Evolutionary conservation across 2,329 filamentous ascomycete genomes (phyloP).

Genomic region (Mycosphaerelloides madeirae): DNA sequence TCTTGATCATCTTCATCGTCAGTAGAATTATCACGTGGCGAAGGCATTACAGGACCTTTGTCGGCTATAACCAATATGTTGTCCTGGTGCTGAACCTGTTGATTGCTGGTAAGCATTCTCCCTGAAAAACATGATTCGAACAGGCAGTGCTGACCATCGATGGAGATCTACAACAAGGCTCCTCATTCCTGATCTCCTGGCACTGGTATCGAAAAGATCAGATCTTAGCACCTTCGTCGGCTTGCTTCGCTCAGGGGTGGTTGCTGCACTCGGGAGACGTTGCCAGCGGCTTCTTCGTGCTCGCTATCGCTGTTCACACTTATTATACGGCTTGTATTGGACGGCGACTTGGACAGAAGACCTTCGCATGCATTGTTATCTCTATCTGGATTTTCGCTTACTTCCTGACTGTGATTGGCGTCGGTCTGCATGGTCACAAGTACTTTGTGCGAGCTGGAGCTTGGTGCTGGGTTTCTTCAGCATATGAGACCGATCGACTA

Average conservation of each 20-base stretch:
- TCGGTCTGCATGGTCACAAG: constrained; percentile 40
- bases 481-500: constrained; percentile 53
- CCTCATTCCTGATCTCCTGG: constrained; percentile 60
- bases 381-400: constrained; percentile 58
- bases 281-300: constrained; percentile 62
- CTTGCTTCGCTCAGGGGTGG: constrained; percentile 64
- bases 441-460: constrained; percentile 60
- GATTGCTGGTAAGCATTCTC: constrained; percentile 41
- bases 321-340: constrained; percentile 58
- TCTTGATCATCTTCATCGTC: constrained; percentile 29
- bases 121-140: background rate
- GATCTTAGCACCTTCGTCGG: constrained; percentile 50
- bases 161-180: constrained; percentile 58
- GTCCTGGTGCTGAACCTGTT: constrained; percentile 66
- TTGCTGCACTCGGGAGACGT: constrained; percentile 64
- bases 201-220: constrained; percentile 53
- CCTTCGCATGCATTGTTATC: constrained; percentile 48
- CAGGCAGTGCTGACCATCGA: background rate
- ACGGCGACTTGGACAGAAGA: constrained; percentile 47
- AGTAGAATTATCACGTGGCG: constrained; percentile 29
- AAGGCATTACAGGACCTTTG: constrained; percentile 27
- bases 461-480: constrained; percentile 63
- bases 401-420: constrained; percentile 51
- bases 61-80: constrained; percentile 58
- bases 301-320: constrained; percentile 61